phyloP scores from a whole-genome alignment of 1,284 basidiomycete genomes.

The Sanghuangporus baumii region DNA sequence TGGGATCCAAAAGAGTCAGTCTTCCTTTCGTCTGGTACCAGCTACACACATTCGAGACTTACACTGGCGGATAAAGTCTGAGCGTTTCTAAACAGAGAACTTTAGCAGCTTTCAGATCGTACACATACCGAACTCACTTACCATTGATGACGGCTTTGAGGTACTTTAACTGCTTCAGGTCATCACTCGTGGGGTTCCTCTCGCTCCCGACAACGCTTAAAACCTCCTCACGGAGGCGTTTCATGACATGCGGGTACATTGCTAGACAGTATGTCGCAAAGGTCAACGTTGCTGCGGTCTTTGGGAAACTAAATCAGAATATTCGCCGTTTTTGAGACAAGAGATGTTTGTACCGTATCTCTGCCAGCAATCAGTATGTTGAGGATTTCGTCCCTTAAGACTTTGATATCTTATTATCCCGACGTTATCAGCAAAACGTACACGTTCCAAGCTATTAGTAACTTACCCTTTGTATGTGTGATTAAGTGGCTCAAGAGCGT shows the following conservation, averaged over 20 bases:
- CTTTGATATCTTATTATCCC: conserved; percentile 21
- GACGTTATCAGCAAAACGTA: neutral
- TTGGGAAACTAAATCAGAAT: neutral
- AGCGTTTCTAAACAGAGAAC: conserved; percentile 40
- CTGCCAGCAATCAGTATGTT: conserved; percentile 34
- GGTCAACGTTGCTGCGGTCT: conserved; percentile 33
- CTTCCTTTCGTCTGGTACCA: neutral
- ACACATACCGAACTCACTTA: conserved; percentile 3
- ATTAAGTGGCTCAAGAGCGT: conserved; percentile 49
- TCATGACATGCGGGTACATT: conserved; percentile 30
- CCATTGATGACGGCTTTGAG: conserved; percentile 37
- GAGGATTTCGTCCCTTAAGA: conserved; percentile 31
- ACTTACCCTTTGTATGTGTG: conserved; percentile 41
- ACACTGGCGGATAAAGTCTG: conserved; percentile 57
- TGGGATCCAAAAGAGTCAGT: conserved; percentile 19
- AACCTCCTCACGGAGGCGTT: conserved; percentile 34
- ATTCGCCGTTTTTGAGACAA: neutral
- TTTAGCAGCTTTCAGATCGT: no score
- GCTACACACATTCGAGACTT: conserved; percentile 21
- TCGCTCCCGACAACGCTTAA: conserved; percentile 28
- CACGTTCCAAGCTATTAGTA: neutral
- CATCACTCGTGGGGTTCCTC: conserved; percentile 31
- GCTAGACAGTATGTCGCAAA: conserved; percentile 35
- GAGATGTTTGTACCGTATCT: conserved; percentile 26
- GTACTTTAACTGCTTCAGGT: conserved; percentile 37